These are phyloP conservation scores for Strobilomyces confusus DNA, from an alignment of 768 basidiomycete species.

Conservation along the genomic window DNA sequence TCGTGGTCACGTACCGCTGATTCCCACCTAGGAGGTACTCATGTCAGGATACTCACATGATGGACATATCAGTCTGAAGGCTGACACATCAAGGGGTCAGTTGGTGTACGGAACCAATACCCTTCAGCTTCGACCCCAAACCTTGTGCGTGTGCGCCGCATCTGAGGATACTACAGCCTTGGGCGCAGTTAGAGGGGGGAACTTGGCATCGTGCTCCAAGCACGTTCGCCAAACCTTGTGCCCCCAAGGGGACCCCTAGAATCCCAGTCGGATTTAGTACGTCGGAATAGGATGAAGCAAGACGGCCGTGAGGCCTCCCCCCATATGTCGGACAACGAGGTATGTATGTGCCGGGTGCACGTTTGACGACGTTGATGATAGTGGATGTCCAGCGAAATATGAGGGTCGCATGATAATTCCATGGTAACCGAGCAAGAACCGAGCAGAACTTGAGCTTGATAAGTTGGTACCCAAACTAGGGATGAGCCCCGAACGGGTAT, in stretches of 20 bases:
- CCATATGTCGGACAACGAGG: not conserved
- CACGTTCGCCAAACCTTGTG: constrained; percentile 2
- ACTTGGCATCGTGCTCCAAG: constrained; percentile 2
- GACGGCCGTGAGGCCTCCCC: constrained; percentile 2
- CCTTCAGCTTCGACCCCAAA: not conserved
- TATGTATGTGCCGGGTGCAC: not conserved
- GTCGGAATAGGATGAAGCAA: not conserved
- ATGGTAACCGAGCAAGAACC: not conserved
- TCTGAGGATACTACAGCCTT: not conserved
- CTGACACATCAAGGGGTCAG: constrained; percentile 14
- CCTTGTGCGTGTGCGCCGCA: not conserved
- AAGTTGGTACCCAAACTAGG: not conserved
- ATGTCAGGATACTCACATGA: constrained; percentile 12
- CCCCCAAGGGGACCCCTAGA: not conserved
- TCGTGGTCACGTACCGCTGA: constrained; percentile 11
- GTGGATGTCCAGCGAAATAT: not conserved
- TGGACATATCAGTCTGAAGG: constrained; percentile 6
- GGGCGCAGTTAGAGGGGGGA: constrained; percentile 16
- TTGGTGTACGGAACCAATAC: constrained; percentile 14
- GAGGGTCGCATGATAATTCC: not conserved
- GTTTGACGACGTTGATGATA: not conserved
- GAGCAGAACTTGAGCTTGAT: not conserved
- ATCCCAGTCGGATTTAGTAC: constrained; percentile 6
- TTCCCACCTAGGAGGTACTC: constrained; percentile 7
- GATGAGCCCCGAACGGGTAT: constrained; percentile 9